Evolutionary conservation across 2,329 filamentous ascomycete species (phyloP).

Genomic region (Helotiales sp.): DNA sequence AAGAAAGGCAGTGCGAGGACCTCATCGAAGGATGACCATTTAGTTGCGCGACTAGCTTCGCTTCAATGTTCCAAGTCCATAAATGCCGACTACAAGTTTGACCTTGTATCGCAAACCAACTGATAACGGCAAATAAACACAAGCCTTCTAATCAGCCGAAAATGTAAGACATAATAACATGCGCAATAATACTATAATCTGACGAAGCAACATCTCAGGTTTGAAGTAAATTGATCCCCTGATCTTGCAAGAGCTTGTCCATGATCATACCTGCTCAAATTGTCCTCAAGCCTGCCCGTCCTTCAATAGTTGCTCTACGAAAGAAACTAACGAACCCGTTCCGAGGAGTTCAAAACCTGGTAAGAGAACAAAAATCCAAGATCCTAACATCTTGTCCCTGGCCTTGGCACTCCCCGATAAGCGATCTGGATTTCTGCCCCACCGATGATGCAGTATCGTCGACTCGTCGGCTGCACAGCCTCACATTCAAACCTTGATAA

Average conservation of each 20-base stretch:
- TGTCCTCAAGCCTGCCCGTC: not conserved
- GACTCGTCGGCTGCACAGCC: not conserved
- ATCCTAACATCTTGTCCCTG: conserved; percentile 1
- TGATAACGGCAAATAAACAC: not conserved
- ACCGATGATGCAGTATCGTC: not conserved
- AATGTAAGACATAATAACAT: not conserved
- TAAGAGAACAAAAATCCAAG: not conserved
- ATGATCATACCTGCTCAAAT: not conserved
- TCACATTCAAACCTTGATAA: not conserved
- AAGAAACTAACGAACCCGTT: not conserved
- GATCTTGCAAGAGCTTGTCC: not conserved
- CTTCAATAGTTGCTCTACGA: not conserved
- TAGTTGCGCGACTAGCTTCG: too few relatives aligned
- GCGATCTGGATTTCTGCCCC: not conserved
- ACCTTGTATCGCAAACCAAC: too few relatives aligned
- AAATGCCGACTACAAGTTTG: too few relatives aligned
- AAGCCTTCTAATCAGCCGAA: not conserved
- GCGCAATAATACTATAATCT: not conserved
- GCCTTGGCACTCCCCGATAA: conserved; percentile 1
- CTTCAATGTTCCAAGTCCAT: too few relatives aligned
- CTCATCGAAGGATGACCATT: too few relatives aligned
- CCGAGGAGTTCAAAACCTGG: not conserved
- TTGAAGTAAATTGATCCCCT: not conserved
- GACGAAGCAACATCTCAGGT: not conserved
- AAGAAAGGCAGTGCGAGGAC: too few relatives aligned